These are phyloP conservation scores for Euphorbia lathyris DNA, from an alignment of 345 rosid genomes.

Conservation along the genomic window DNA sequence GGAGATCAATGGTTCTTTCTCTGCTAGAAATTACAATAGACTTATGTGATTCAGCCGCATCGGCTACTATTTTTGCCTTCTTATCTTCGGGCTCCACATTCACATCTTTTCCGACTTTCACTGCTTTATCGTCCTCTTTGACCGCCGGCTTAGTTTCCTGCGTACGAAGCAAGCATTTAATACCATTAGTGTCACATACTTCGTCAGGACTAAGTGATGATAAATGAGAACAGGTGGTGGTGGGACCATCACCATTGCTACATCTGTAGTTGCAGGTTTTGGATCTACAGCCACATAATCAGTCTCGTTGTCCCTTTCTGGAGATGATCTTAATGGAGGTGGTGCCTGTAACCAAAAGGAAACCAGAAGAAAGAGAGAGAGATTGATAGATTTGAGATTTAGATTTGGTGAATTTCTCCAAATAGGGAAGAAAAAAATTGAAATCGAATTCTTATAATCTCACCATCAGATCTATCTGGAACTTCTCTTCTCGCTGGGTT, in stretches of 20 bases:
- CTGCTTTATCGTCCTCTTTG: slow-evolving; percentile 44
- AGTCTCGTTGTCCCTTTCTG: slow-evolving; percentile 69
- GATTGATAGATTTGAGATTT: not conserved
- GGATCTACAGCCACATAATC: slow-evolving; percentile 63
- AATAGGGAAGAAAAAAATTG: not conserved
- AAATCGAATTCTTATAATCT: slow-evolving; percentile 15
- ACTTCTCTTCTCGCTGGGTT: slow-evolving; percentile 57
- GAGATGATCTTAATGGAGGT: slow-evolving; percentile 79
- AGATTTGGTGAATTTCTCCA: not conserved
- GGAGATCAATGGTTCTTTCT: slow-evolving; percentile 67
- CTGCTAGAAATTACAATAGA: slow-evolving; percentile 21
- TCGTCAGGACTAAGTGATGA: not conserved
- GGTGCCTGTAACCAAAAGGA: slow-evolving; percentile 52
- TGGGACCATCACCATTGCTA: slow-evolving; percentile 62
- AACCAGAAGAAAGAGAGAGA: not conserved
- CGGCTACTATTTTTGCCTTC: slow-evolving; percentile 33
- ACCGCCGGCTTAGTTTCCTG: slow-evolving; percentile 55
- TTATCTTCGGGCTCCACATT: slow-evolving; percentile 45
- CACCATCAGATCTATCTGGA: slow-evolving; percentile 99
- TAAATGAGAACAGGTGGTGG: slow-evolving; percentile 8
- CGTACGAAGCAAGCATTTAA: slow-evolving; percentile 10
- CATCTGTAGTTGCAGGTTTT: slow-evolving; percentile 48
- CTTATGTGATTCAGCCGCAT: slow-evolving; percentile 51
- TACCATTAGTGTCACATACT: slow-evolving; percentile 9
- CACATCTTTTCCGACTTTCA: slow-evolving; percentile 34